A percentile compares a stretch with the other conserved stretches of the same genome.
Conservation (phyloP, 2,329 filamentous ascomycete genomes). For the Pestalotiopsis sp. region DNA sequence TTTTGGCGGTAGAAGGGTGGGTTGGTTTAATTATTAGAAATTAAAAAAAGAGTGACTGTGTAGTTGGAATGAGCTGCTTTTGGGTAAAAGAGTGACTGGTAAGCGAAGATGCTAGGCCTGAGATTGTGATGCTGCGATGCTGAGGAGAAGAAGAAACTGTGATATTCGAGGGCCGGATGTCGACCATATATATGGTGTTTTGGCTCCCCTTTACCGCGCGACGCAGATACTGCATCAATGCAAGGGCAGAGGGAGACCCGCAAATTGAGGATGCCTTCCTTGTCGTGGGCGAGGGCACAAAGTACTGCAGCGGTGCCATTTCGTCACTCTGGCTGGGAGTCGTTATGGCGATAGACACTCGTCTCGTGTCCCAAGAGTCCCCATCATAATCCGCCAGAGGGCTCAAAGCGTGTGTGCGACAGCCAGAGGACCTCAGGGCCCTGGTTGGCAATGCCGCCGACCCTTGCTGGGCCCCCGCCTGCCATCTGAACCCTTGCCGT, state of each 20-base stretch:
- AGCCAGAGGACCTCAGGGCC: background rate
- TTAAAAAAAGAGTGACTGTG: conserved; percentile 28
- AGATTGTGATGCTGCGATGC: conserved; percentile 15
- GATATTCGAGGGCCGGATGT: background rate
- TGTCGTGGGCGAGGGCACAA: background rate
- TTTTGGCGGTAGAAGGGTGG: conserved; percentile 23
- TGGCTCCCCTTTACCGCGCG: background rate
- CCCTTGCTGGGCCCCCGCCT: background rate
- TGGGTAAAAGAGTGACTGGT: conserved; percentile 17
- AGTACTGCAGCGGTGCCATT: conserved; percentile 3
- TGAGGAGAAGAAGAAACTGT: conserved; percentile 4
- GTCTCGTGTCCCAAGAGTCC: background rate
- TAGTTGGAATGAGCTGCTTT: conserved; percentile 22
- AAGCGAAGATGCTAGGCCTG: conserved; percentile 14
- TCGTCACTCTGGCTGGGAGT: conserved; percentile 11
- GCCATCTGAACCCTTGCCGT: conserved; percentile 9
- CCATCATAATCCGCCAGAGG: background rate
- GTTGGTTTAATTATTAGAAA: conserved; percentile 12
- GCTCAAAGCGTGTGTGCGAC: background rate
- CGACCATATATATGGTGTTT: conserved; percentile 15
- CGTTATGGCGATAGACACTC: conserved; percentile 14
- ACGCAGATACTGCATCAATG: background rate
- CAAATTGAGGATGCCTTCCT: background rate
- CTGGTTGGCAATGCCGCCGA: conserved; percentile 6
- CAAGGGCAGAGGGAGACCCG: background rate